Evolutionary conservation across 129 eudicot genomes (phyloP), one percentile per base, ranked within the genome.

Genomic region (Ambrosia artemisiifolia): DNA sequence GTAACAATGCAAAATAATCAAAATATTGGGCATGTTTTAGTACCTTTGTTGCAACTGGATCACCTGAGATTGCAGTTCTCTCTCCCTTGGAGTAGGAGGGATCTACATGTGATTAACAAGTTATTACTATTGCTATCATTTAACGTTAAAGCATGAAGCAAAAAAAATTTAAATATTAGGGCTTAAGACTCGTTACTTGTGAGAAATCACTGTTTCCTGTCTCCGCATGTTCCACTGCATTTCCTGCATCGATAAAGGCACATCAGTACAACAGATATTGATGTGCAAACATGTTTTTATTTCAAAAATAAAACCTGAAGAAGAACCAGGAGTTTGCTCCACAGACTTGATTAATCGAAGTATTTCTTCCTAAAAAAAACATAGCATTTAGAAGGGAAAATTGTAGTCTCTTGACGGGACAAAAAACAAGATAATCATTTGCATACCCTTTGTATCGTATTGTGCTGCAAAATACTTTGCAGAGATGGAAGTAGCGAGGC

Each of bases 11-110:
- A 53, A 17, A 24, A 32, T 24, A 20, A 54, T 60, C 16, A 48
- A 36, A 64, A 50, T 36, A 70, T 44, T 11, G 17, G 33, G 48
- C 4, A 54, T 32, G 40, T 11, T 73, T 34, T 49, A 69, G 3
- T 84, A 91, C 97, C 97, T 88, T 75, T 84, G 91, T 74, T 92
- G 96, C 79, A 92, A 74, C 63, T 88, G 93, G 68, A 77, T 78
- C 76, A 88, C 84, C 84, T 84, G 96, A 64, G 85, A 60, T 13
- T 88, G 90, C 73, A 92, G 81, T 75, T 92, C 96, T 43, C 74
- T 77, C 77, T 88, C 97, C 86, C 79, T 83, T 24, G 67, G 73
- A 78, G 89, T 75, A 79, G 80, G 73, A 69, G 74, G 66, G 17
- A 77, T 71, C 97, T 91, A 86, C 81, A 81, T 35, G 20, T 38